Evolutionary conservation across 2,329 filamentous ascomycete genomes (phyloP).

Genomic region (Orbilia oligospora): DNA sequence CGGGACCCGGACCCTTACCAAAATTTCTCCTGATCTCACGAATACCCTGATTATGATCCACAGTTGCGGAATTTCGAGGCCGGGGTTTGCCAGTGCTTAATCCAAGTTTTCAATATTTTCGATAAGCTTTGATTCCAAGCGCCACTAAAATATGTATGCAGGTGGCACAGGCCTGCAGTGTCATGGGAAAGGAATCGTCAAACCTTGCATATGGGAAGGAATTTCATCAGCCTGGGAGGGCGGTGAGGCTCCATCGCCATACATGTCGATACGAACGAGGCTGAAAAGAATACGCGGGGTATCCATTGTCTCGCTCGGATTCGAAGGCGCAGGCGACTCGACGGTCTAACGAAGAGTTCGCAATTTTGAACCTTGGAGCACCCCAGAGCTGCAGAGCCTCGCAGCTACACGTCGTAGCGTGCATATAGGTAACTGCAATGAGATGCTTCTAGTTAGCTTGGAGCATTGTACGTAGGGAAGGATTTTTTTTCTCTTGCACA

Average conservation of each 20-base stretch:
- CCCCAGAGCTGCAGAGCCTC: too few relatives aligned
- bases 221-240: not conserved
- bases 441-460: not conserved
- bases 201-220: conserved; percentile 9
- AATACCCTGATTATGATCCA: not conserved
- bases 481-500: not conserved
- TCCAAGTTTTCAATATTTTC: not conserved
- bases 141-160: not conserved
- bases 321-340: too few relatives aligned
- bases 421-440: not conserved
- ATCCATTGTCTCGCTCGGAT: not conserved
- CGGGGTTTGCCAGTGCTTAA: not conserved
- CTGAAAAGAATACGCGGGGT: not conserved
- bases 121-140: not conserved
- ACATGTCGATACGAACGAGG: not conserved
- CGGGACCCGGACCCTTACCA: not conserved
- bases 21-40: not conserved
- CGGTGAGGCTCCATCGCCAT: too few relatives aligned
- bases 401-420: not conserved
- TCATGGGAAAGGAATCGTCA: not conserved
- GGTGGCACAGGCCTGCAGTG: not conserved
- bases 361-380: not conserved
- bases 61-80: not conserved
- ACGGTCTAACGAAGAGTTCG: not conserved
- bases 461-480: not conserved